These are phyloP conservation scores for Letharia lupina DNA, from an alignment of 495 filamentous ascomycete species.

Conservation along the genomic window DNA sequence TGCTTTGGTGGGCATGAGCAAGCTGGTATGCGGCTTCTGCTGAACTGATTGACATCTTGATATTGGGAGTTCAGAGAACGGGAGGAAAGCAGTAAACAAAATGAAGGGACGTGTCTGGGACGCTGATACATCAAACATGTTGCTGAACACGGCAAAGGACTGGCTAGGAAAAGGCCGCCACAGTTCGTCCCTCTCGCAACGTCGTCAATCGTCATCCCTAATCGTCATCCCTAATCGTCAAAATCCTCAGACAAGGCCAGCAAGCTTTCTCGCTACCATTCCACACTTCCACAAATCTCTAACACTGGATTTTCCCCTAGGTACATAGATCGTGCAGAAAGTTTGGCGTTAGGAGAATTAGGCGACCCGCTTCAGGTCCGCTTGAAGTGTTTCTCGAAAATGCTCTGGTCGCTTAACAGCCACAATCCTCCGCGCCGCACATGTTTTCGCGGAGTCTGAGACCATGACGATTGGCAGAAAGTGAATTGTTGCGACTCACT, in stretches of 20 bases:
- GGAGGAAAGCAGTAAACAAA: background rate
- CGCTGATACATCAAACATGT: background rate
- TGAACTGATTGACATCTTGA: slow-evolving; percentile 6
- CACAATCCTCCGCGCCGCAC: background rate
- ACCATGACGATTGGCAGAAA: background rate
- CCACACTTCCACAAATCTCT: background rate
- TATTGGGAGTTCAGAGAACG: background rate
- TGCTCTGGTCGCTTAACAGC: slow-evolving; percentile 6
- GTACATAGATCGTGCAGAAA: background rate
- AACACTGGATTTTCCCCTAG: background rate
- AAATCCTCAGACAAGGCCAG: background rate
- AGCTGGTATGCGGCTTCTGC: background rate
- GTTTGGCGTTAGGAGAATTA: background rate
- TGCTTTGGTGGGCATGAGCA: background rate
- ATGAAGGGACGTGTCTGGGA: background rate
- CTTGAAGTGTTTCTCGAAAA: background rate
- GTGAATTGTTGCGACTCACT: background rate
- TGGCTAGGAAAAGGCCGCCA: background rate
- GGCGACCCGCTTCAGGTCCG: background rate
- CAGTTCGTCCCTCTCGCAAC: background rate
- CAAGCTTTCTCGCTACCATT: background rate
- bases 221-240: background rate
- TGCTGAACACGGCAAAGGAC: background rate
- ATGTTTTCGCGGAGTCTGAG: background rate
- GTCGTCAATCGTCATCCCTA: background rate